Evolutionary conservation across 2,329 filamentous ascomycete genomes (phyloP), one percentile per base, ranked within the genome.

Genomic region (Thermothelomyces thermophilus): DNA sequence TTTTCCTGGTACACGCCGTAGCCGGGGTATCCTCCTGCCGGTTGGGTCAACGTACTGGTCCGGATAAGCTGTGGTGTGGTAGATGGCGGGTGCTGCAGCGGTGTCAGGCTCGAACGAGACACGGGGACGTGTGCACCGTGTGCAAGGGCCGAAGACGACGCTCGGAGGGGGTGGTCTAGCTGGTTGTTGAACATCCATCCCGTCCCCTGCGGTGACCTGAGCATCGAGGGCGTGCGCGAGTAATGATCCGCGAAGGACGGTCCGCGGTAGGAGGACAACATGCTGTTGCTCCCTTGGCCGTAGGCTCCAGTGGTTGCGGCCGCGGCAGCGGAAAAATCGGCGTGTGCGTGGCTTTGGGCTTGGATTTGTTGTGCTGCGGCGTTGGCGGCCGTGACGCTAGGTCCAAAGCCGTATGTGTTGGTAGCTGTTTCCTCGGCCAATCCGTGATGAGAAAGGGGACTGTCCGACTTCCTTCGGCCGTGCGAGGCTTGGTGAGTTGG

Each of bases 1-100:
- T 95, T 96, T 63, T 82, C 80, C 14, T 88, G 84, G 63, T 90
- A 91, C 79, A 3, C 16, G 0, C 54, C 52, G 13, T 56, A 55
- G 2, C 83, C 79, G 3, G 48, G 45, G 33, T 33, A 51, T 3
- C 44, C 62, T 11, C 67, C 64, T 3, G 61, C 63, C 1, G 66
- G 60, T 45, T 72, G 70, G 13, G 79, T 67, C 1, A 60, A 35
- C 10, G 75, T 80, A 64, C 77, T 82, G 3, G 78, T 82, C 31
- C 78, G 71, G 19, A 80, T 71, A 2, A 82, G 71, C 55, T 73
- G 70, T 1, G 78, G 77, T 3, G 69, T 63, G 1, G 57, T 46
- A 20, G 64, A 64, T 1, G 70, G 65, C 0, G 71, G 66, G 1
- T 75, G 71, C 53, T 75, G 70, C 35, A 77, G 61, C 8, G 74